Conservation (phyloP, 768 basidiomycete species). For the Kwoniella shandongensis region DNA sequence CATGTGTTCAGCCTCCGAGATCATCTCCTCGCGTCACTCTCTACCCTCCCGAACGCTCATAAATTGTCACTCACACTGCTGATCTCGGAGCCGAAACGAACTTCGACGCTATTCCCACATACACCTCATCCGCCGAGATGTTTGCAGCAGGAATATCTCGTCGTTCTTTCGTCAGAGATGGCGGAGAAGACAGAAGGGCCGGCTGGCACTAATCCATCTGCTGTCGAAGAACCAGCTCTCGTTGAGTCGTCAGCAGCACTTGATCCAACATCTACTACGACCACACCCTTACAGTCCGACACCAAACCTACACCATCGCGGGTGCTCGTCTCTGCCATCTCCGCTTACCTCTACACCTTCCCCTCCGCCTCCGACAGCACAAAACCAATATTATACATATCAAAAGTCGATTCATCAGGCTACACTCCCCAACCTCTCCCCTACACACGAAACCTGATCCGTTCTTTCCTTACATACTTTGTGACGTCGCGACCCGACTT, state of each 20-base stretch:
- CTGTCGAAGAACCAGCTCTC: too few relatives aligned
- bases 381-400: constrained; percentile 70
- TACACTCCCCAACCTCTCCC: constrained; percentile 55
- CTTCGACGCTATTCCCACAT: constrained; percentile 69
- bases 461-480: constrained; percentile 62
- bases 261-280: too few relatives aligned
- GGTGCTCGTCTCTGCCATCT: constrained; percentile 71
- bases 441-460: constrained; percentile 65
- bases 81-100: constrained; percentile 58
- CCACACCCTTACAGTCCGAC: too few relatives aligned
- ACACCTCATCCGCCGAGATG: constrained; percentile 62
- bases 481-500: constrained; percentile 59
- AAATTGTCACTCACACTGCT: constrained; percentile 30
- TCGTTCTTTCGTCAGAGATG: constrained; percentile 64
- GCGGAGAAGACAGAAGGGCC: background rate
- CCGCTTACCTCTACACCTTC: constrained; percentile 61
- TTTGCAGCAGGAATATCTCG: constrained; percentile 56
- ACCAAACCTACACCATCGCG: constrained; percentile 39
- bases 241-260: too few relatives aligned
- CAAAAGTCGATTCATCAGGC: constrained; percentile 94
- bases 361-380: constrained; percentile 60
- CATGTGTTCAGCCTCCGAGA: constrained; percentile 23
- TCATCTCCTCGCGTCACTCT: constrained; percentile 25
- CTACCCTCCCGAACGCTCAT: constrained; percentile 21
- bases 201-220: background rate